phyloP scores from a whole-genome alignment of 1,284 basidiomycete genomes.

The Naganishia sp. region DNA sequence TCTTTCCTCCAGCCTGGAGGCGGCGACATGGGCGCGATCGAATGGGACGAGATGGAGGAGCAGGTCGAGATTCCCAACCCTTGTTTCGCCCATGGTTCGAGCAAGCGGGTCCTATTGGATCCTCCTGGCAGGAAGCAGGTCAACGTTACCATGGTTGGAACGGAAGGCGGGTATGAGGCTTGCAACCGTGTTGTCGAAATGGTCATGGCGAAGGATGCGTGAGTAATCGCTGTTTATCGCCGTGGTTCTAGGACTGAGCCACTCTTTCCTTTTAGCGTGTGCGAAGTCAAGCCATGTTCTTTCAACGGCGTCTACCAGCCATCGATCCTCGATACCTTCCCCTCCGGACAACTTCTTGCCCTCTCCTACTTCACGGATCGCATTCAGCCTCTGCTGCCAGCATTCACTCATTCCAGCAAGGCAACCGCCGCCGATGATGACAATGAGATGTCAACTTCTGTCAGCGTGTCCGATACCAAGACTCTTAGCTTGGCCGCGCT shows the following conservation, averaged over 20 bases:
- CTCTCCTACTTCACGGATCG: slow-evolving; percentile 98
- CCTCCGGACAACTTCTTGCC: slow-evolving; percentile 72
- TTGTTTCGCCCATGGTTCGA: slow-evolving; percentile 72
- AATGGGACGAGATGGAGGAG: slow-evolving; percentile 55
- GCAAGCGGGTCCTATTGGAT: slow-evolving; percentile 68
- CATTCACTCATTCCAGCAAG: slow-evolving; percentile 38
- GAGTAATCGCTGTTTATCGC: slow-evolving; percentile 51
- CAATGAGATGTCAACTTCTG: slow-evolving; percentile 26
- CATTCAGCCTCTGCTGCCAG: slow-evolving; percentile 70
- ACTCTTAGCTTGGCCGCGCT: slow-evolving; percentile 65
- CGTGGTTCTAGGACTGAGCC: slow-evolving; percentile 6
- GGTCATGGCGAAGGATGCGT: slow-evolving; percentile 95
- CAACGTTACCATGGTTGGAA: slow-evolving; percentile 79
- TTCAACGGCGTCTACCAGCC: slow-evolving; percentile 98
- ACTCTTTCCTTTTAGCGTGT: slow-evolving; percentile 61
- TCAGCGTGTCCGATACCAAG: slow-evolving; percentile 33
- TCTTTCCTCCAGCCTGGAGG: slow-evolving; percentile 53
- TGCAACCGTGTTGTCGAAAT: slow-evolving; percentile 84
- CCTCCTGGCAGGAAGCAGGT: slow-evolving; percentile 59
- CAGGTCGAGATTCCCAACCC: slow-evolving; percentile 65
- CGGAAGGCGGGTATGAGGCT: slow-evolving; percentile 77
- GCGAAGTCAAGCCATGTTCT: slow-evolving; percentile 86
- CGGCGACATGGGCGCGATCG: slow-evolving; percentile 45
- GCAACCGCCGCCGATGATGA: slow-evolving; percentile 27
- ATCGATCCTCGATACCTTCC: slow-evolving; percentile 85